Conservation (phyloP, 2,329 filamentous ascomycete genomes). For the Talaromyces amestolkiae region DNA sequence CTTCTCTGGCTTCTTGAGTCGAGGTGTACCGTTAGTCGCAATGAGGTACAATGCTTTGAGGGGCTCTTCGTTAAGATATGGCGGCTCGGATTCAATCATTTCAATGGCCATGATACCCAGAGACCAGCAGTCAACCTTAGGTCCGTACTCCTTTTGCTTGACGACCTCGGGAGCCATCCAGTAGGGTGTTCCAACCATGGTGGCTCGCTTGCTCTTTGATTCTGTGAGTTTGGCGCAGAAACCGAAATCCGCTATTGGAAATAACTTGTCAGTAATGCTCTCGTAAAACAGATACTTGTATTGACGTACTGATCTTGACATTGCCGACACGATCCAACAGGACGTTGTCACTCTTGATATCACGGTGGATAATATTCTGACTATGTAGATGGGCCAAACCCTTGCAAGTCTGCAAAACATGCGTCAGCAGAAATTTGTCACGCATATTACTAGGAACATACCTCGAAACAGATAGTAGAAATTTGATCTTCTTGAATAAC, state of each 20-base stretch:
- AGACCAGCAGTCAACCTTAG: constrained; percentile 98
- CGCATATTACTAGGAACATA: constrained; percentile 45
- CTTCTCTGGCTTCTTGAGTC: constrained; percentile 97
- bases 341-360: constrained; percentile 99
- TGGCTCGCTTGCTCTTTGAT: constrained; percentile 92
- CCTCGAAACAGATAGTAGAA: constrained; percentile 93
- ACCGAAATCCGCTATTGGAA: constrained; percentile 79
- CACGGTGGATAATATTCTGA: constrained; percentile 96
- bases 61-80: constrained; percentile 96
- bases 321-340: constrained; percentile 90
- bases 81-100: constrained; percentile 98
- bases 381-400: constrained; percentile 91
- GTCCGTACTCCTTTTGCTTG: constrained; percentile 98
- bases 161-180: constrained; percentile 99
- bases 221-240: constrained; percentile 99
- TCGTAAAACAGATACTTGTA: not conserved
- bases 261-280: not conserved
- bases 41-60: constrained; percentile 97
- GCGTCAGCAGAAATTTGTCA: not conserved
- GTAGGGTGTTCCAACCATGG: constrained; percentile 98
- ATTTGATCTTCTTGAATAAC: constrained; percentile 96
- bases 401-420: constrained; percentile 74
- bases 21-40: constrained; percentile 93
- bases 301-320: constrained; percentile 89
- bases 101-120: constrained; percentile 99